A percentile compares a stretch with the other conserved stretches of the same genome.
phyloP scores from a whole-genome alignment of 495 filamentous ascomycete species.

The Pseudoneurospora amorphoporcata region DNA sequence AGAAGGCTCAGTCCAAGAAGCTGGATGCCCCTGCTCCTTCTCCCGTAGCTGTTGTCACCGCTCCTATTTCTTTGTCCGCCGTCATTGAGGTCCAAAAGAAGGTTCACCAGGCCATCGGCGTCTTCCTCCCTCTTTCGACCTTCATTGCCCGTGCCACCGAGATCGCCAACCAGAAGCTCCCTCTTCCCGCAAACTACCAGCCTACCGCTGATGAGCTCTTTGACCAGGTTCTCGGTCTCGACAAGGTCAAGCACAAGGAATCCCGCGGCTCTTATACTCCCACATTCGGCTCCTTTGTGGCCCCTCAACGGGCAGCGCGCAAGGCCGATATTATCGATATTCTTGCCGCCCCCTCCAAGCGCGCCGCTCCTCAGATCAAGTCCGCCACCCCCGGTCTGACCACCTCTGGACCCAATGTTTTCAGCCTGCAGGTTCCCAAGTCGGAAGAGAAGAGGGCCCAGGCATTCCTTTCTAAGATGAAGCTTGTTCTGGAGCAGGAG shows the following conservation, averaged over 20 bases:
- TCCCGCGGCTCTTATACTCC: conserved; percentile 54
- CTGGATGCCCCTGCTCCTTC: conserved; percentile 24
- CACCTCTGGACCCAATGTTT: conserved; percentile 54
- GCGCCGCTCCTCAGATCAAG: conserved; percentile 18
- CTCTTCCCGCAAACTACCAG: conserved; percentile 46
- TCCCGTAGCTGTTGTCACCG: conserved; percentile 44
- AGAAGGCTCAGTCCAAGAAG: conserved; percentile 24
- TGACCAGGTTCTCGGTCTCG: conserved; percentile 71
- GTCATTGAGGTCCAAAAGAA: conserved; percentile 72
- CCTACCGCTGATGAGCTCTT: conserved; percentile 76
- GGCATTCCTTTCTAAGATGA: conserved; percentile 74
- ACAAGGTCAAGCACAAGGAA: conserved; percentile 33
- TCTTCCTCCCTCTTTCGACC: conserved; percentile 72
- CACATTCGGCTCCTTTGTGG: background rate
- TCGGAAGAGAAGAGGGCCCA: conserved; percentile 70
- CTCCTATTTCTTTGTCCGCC: conserved; percentile 66
- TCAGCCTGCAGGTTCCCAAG: conserved; percentile 65
- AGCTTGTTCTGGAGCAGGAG: conserved; percentile 69
- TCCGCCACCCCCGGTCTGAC: conserved; percentile 24
- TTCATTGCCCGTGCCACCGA: conserved; percentile 78
- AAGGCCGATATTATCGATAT: conserved; percentile 68
- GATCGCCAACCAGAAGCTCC: conserved; percentile 77
- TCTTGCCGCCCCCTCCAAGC: conserved; percentile 42
- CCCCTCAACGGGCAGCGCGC: conserved; percentile 51
- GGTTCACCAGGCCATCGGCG: conserved; percentile 61